Evolutionary conservation across 1,139 yeast genomes (phyloP).

Genomic region (Zygosaccharomyces sapae): DNA sequence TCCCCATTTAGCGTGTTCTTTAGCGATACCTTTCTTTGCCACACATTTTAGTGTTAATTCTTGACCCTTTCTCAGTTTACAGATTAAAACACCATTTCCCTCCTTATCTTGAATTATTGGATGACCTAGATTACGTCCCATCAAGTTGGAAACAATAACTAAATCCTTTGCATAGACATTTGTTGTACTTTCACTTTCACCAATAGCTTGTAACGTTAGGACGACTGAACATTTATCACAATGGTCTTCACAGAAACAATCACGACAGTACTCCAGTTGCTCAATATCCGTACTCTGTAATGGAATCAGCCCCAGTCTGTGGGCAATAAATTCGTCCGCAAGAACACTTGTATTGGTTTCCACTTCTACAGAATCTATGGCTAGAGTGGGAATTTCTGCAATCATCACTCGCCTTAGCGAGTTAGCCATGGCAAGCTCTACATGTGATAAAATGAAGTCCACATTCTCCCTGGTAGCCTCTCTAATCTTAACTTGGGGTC

Average conservation of each 20-base stretch:
- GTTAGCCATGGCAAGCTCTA: slow-evolving; percentile 88
- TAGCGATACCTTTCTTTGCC: slow-evolving; percentile 96
- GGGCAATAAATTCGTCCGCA: slow-evolving; percentile 95
- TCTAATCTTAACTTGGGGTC: slow-evolving; percentile 85
- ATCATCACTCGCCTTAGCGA: slow-evolving; percentile 87
- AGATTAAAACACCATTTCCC: slow-evolving; percentile 78
- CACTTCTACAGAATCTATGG: slow-evolving; percentile 93
- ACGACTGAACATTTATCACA: slow-evolving; percentile 93
- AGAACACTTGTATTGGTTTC: slow-evolving; percentile 89
- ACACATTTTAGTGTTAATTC: slow-evolving; percentile 84
- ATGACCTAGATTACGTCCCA: slow-evolving; percentile 55
- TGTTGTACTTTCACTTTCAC: slow-evolving; percentile 83
- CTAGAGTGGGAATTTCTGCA: slow-evolving; percentile 93
- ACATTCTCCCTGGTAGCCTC: slow-evolving; percentile 81
- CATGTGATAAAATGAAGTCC: slow-evolving; percentile 82
- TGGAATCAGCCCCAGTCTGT: slow-evolving; percentile 88
- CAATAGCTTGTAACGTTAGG: slow-evolving; percentile 79
- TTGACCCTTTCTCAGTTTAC: slow-evolving; percentile 90
- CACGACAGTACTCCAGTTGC: slow-evolving; percentile 74
- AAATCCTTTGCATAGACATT: slow-evolving; percentile 87
- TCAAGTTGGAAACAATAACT: slow-evolving; percentile 46
- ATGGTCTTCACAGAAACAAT: slow-evolving; percentile 96
- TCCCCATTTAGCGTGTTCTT: slow-evolving; percentile 98
- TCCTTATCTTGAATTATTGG: slow-evolving; percentile 80
- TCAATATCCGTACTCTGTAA: slow-evolving; percentile 82